These are phyloP conservation scores for Crotalaria pallida DNA, from an alignment of 306 rosid species.

Conservation along the genomic window DNA sequence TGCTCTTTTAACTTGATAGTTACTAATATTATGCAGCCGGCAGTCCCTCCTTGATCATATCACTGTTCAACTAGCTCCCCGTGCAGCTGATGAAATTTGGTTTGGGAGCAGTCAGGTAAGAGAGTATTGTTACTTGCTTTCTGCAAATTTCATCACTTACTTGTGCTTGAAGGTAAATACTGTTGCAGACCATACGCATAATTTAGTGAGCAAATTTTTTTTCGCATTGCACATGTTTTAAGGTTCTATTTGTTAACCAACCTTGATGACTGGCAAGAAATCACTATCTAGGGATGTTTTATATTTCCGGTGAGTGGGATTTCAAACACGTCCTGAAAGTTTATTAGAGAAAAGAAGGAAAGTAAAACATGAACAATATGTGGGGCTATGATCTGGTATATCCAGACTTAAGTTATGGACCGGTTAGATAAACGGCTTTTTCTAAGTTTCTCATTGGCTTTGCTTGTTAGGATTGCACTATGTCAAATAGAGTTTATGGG, in stretches of 20 bases:
- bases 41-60: slow-evolving; percentile 91
- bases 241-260: background rate
- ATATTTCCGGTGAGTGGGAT: background rate
- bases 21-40: slow-evolving; percentile 55
- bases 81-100: slow-evolving; percentile 97
- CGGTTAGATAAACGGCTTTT: background rate
- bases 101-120: slow-evolving; percentile 72
- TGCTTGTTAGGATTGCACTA: background rate
- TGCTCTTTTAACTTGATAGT: slow-evolving; percentile 1
- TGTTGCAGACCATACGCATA: background rate
- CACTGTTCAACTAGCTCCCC: slow-evolving; percentile 94
- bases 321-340: background rate
- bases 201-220: background rate
- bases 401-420: background rate
- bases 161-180: slow-evolving; percentile 5
- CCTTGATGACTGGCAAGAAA: background rate
- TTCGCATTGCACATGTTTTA: background rate
- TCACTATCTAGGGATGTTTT: too few species aligned
- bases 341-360: background rate
- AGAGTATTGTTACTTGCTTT: slow-evolving; percentile 5
- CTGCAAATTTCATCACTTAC: background rate
- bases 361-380: background rate
- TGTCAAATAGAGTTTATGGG: background rate
- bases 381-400: background rate
- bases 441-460: background rate